phyloP scores from a whole-genome alignment of 2,329 filamentous ascomycete species.

The Colletotrichum paranaense region DNA sequence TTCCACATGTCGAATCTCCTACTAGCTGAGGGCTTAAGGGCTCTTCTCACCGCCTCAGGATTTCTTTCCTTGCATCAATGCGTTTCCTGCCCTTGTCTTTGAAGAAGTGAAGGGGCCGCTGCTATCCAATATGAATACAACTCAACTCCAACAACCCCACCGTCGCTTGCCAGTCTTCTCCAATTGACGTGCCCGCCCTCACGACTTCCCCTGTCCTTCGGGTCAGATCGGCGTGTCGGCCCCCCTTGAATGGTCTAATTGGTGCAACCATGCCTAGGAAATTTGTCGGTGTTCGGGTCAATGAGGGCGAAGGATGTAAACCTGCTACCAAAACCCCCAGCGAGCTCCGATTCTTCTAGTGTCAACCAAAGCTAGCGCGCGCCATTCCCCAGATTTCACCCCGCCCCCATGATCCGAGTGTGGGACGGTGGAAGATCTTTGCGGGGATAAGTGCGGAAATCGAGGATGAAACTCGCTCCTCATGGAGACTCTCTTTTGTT shows the following conservation, averaged over 20 bases:
- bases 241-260: background rate
- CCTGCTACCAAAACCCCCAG: background rate
- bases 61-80: too few relatives aligned
- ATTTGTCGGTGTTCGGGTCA: slow-evolving; percentile 6
- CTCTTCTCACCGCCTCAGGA: too few relatives aligned
- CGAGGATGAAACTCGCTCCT: slow-evolving; percentile 20
- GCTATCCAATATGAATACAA: slow-evolving; percentile 2
- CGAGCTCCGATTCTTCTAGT: background rate
- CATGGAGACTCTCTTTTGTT: background rate
- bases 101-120: background rate
- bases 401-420: slow-evolving; percentile 20
- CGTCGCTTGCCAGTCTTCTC: background rate
- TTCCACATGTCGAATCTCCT: too few relatives aligned
- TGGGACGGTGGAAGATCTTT: slow-evolving; percentile 7
- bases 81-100: background rate
- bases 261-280: slow-evolving; percentile 23
- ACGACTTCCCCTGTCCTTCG: slow-evolving; percentile 2
- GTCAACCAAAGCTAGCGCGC: background rate
- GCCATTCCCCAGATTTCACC: slow-evolving; percentile 31
- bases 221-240: slow-evolving; percentile 9
- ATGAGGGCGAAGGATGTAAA: slow-evolving; percentile 3
- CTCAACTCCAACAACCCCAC: slow-evolving; percentile 18
- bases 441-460: slow-evolving; percentile 30
- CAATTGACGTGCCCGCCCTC: background rate
- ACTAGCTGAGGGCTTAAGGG: too few relatives aligned